Evolutionary conservation across 192 early-diverging fungal genomes (phyloP).

Genomic region (Pilaira anomala): DNA sequence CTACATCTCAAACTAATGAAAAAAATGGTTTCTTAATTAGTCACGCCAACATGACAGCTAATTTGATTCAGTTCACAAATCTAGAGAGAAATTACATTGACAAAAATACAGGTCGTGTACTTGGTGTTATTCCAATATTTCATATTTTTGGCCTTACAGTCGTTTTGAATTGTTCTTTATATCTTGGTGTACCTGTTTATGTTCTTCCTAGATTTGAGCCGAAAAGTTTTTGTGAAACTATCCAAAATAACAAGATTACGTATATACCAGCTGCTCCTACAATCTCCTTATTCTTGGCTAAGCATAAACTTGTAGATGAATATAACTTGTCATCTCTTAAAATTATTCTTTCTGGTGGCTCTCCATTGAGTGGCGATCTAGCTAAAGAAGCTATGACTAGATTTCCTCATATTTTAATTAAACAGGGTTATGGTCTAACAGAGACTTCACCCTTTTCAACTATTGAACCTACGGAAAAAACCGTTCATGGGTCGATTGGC

Average conservation of each 20-base stretch:
- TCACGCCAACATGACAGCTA: conserved; percentile 32
- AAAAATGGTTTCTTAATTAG: conserved; percentile 9
- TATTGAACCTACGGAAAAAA: conserved; percentile 28
- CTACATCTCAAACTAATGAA: not conserved
- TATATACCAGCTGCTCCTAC: conserved; percentile 80
- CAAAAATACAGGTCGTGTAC: not conserved
- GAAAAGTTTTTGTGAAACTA: conserved; percentile 59
- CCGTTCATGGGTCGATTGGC: conserved; percentile 58
- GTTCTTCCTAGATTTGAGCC: conserved; percentile 65
- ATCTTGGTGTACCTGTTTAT: conserved; percentile 39
- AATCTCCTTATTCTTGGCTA: conserved; percentile 60
- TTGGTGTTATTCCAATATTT: conserved; percentile 30
- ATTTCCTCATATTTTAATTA: conserved; percentile 33
- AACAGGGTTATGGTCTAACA: conserved; percentile 74
- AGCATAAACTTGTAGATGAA: conserved; percentile 58
- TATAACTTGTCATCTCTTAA: conserved; percentile 59
- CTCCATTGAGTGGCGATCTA: conserved; percentile 59
- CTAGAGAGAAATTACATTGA: not conserved
- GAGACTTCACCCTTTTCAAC: conserved; percentile 58
- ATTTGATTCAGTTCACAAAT: conserved; percentile 18
- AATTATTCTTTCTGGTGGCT: conserved; percentile 57
- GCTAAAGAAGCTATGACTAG: conserved; percentile 26
- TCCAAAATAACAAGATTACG: conserved; percentile 67
- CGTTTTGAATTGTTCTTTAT: conserved; percentile 13
- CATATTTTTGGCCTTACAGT: conserved; percentile 29